A percentile compares a stretch with the other conserved stretches of the same genome.
These are phyloP conservation scores for Chalaropsis thielavioides DNA, from an alignment of 2,329 filamentous ascomycete genomes.

Conservation along the genomic window DNA sequence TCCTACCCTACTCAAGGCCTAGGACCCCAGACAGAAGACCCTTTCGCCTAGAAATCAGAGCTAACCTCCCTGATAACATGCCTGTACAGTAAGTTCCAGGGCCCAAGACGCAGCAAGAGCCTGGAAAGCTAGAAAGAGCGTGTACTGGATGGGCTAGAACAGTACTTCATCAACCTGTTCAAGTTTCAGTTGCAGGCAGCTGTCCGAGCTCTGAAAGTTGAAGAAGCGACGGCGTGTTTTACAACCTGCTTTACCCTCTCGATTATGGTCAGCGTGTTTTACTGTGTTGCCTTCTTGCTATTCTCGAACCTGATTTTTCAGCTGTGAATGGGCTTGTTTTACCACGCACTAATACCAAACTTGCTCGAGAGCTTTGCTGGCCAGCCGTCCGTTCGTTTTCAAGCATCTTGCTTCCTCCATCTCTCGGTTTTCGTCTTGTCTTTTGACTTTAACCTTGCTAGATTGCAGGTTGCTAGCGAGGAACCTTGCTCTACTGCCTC, in stretches of 20 bases:
- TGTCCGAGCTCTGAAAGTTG: not conserved
- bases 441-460: not conserved
- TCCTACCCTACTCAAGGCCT: not conserved
- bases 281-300: not conserved
- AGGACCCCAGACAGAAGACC: not conserved
- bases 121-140: not conserved
- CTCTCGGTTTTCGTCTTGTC: not conserved
- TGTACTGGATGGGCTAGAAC: not conserved
- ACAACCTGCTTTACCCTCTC: not conserved
- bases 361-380: not conserved
- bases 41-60: not conserved
- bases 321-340: slow-evolving; percentile 2
- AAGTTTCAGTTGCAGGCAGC: not conserved
- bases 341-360: not conserved
- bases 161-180: not conserved
- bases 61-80: not conserved
- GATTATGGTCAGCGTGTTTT: not conserved
- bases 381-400: not conserved
- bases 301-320: not conserved
- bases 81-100: not conserved
- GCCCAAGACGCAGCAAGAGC: not conserved
- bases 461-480: not conserved
- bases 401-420: not conserved
- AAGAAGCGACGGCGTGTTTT: not conserved
- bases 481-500: not conserved